Evolutionary conservation across 257 asterid genomes (phyloP).

Genomic region (Penstemon eatonii): DNA sequence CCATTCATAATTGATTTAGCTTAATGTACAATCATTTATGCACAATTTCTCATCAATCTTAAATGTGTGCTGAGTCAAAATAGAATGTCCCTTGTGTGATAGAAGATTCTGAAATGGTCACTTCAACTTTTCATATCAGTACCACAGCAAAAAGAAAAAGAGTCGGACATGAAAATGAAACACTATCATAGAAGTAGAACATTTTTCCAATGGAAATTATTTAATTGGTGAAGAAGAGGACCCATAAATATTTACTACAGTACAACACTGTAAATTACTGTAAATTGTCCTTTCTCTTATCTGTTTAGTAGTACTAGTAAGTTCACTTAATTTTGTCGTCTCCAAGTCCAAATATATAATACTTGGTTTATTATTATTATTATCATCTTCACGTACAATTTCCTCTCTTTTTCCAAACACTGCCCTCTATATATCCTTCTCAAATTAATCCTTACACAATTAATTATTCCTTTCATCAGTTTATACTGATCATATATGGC

Average conservation of each 20-base stretch:
- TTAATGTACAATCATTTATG: no score
- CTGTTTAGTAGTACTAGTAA: background rate
- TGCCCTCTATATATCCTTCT: background rate
- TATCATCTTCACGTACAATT: background rate
- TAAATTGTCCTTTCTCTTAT: slow-evolving; percentile 40
- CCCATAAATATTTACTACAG: background rate
- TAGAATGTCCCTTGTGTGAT: no score
- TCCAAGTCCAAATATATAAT: background rate
- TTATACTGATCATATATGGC: slow-evolving; percentile 13
- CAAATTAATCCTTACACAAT: background rate
- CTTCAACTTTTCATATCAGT: no score
- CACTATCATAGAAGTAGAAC: no score
- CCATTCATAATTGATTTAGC: no score
- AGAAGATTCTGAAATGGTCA: no score
- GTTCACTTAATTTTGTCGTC: slow-evolving; percentile 26
- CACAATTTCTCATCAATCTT: no score
- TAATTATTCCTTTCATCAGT: no score
- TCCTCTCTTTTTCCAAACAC: background rate
- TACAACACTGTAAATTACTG: slow-evolving; percentile 25
- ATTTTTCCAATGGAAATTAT: background rate
- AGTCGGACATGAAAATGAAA: no score
- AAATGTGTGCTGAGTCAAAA: no score
- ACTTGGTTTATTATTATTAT: background rate
- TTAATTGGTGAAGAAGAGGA: slow-evolving; percentile 22
- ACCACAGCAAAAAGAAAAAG: no score